A percentile compares a stretch with the other conserved stretches of the same genome.
phyloP scores from a whole-genome alignment of 768 basidiomycete species.

The Pleurotus platypus region DNA sequence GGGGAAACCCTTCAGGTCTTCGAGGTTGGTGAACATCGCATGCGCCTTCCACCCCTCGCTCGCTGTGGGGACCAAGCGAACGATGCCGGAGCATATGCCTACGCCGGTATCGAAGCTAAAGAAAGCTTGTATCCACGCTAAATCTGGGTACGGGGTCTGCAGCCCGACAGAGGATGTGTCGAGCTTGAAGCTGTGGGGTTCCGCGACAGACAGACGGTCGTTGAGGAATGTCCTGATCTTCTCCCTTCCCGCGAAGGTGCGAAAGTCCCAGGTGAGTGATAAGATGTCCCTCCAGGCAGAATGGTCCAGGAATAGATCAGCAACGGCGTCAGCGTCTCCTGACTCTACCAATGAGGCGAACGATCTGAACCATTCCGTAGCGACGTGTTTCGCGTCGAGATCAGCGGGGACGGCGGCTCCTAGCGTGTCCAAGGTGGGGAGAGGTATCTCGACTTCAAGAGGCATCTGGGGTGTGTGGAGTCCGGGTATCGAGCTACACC shows the following conservation, averaged over 20 bases:
- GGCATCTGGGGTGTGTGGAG: too few species aligned
- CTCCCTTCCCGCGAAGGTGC: conserved; percentile 35
- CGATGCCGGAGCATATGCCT: conserved; percentile 49
- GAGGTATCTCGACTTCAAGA: not conserved
- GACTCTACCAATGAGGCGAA: conserved; percentile 14
- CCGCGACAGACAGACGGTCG: conserved; percentile 29
- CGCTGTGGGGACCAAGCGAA: conserved; percentile 46
- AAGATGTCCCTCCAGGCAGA: conserved; percentile 50
- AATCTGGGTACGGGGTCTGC: conserved; percentile 40
- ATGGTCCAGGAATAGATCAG: conserved; percentile 20
- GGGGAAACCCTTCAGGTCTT: conserved; percentile 47
- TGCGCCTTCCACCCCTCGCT: conserved; percentile 55
- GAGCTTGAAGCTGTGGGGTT: conserved; percentile 25
- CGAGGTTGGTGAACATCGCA: conserved; percentile 55
- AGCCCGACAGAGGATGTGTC: conserved; percentile 25
- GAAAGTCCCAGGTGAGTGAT: conserved; percentile 51
- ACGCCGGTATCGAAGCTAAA: conserved; percentile 55
- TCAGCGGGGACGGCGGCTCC: conserved; percentile 17
- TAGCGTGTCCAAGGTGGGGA: conserved; percentile 25
- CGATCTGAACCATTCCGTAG: conserved; percentile 24
- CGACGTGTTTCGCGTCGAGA: conserved; percentile 21
- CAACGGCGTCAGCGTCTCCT: conserved; percentile 13
- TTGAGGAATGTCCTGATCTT: conserved; percentile 36
- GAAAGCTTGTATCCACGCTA: conserved; percentile 53
- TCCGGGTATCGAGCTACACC: too few species aligned